Base-by-base conservation (phyloP, 106 monocot species). In the Chionographis japonica region DNA sequence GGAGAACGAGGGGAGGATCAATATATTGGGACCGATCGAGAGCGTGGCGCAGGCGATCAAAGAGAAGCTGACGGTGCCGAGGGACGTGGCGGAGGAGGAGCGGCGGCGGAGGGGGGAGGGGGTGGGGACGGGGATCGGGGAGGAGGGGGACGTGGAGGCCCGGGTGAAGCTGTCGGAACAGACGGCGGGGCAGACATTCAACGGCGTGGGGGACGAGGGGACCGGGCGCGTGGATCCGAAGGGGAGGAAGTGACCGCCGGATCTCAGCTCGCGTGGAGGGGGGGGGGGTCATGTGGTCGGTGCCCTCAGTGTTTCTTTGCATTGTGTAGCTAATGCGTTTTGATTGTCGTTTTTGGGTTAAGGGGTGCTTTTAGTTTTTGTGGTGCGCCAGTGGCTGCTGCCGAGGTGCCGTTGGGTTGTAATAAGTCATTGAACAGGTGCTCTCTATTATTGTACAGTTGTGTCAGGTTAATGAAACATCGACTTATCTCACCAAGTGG, bases 151-250 rank as follows among this genome's bases (percentile, higher is more conserved):
- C 8, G 65, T 55, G 66, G 54, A 71, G 64, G 50, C 65, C 62
- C 35, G 57, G 40, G 52, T 56, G 50, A 74, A 82, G 81, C 68
- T 37, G 3, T 69, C 81, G 12, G 78, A 78, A 19, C 78, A 86
- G 63, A 75, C 75, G 75, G 61, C 79, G 4, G 84, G 79, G 14
- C 74, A 74, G 57, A 62, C 52, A 16, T 86, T 78, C 77, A 78
- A 77, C 57, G 85, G 78, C 39, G 72, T 65, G 53, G 79, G 74
- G 4, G 79, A 36, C 4, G 83, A 87, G 63, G 79, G 83, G 11
- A 74, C 67, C 4, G 77, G 70, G 2, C 57, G 58, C 12, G 35
- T 54, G 15, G 53, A 54, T n/a, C 67, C 11, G 14, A 51, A 54
- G n/a, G 67, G 67, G 2, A 67, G 54, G 67, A 67, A 54, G 68